Evolutionary conservation across 108 stramenopile genomes (phyloP), one percentile per base, ranked within the genome.

Genomic region (Conticribra weissflogii): DNA sequence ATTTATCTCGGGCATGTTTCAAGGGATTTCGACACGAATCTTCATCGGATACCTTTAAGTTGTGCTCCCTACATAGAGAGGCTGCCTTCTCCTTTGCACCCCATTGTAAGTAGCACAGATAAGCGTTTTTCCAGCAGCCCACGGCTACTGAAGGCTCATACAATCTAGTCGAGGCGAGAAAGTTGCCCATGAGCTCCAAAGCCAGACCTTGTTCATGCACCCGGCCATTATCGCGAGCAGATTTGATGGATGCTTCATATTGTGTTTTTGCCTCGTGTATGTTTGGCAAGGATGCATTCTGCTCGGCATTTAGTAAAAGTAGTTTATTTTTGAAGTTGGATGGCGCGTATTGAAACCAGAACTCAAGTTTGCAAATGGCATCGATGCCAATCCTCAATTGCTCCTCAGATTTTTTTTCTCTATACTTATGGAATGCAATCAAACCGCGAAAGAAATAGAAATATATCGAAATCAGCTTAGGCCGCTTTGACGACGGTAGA

Each of bases 71-170:
- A n/a, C n/a, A n/a, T n/a, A n/a, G n/a, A n/a, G n/a, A n/a, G n/a
- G 3, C 56, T 58, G 56, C 56, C 30, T 32, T 32, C 1, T 28
- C 56, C 9, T 7, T 29, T 2, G 56, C 56, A 32, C 56, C 56
- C 56, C 56, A 58, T 30, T 58, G 30, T 18, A 32, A 32, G 30
- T 58, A 58, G 18, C 56, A 58, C 29, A 18, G 14, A 29, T 58
- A 29, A 32, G 56, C 56, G 5, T 29, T 27, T 18, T 29, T 25
- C 16, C 15, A 58, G 5, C 29, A 29, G 8, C 36, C 36, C 36
- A 41, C 12, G 5, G 36, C 36, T 9, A 9, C 8, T 41, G 36
- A 5, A 9, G 36, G 12, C 8, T 5, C 12, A 9, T 41, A 5
- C n/a, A n/a, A n/a, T 9, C 5, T 12, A 41, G 12, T 12, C 5